Evolutionary conservation across 352 stramenopile species (phyloP).

Genomic region (Globisporangium ultimum): DNA sequence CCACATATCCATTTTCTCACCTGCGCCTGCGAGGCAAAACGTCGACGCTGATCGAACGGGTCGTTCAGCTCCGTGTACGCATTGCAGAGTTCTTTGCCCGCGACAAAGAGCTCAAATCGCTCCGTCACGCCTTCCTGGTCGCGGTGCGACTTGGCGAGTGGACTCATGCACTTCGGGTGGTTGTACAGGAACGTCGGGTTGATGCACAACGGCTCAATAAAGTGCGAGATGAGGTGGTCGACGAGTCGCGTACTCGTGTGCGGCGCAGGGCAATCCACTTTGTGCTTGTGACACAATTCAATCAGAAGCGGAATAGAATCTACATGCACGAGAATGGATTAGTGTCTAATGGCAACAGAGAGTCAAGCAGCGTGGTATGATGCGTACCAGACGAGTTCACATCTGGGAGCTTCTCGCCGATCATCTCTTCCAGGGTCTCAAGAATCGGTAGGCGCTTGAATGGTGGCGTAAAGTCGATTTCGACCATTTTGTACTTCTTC

Average conservation of each 20-base stretch:
- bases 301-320: constrained; percentile 74
- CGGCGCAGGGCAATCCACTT: constrained; percentile 90
- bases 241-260: constrained; percentile 95
- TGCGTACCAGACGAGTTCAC: constrained; percentile 58
- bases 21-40: constrained; percentile 94
- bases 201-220: constrained; percentile 91
- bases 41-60: constrained; percentile 94
- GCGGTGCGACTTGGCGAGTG: constrained; percentile 93
- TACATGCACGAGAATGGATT: constrained; percentile 9
- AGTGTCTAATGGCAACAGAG: neutral
- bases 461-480: constrained; percentile 98
- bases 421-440: constrained; percentile 91
- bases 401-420: constrained; percentile 68
- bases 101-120: constrained; percentile 98
- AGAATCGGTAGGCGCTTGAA: constrained; percentile 97
- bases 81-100: constrained; percentile 95
- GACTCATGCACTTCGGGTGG: constrained; percentile 97
- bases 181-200: constrained; percentile 98
- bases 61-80: constrained; percentile 99
- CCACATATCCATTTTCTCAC: constrained; percentile 9
- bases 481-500: constrained; percentile 34
- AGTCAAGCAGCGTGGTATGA: constrained; percentile 3
- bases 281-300: constrained; percentile 82
- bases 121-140: constrained; percentile 94
- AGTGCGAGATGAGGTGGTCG: constrained; percentile 97